Conservation (phyloP, 2,329 filamentous ascomycete species). For the Gnomoniopsis smithogilvyi region DNA sequence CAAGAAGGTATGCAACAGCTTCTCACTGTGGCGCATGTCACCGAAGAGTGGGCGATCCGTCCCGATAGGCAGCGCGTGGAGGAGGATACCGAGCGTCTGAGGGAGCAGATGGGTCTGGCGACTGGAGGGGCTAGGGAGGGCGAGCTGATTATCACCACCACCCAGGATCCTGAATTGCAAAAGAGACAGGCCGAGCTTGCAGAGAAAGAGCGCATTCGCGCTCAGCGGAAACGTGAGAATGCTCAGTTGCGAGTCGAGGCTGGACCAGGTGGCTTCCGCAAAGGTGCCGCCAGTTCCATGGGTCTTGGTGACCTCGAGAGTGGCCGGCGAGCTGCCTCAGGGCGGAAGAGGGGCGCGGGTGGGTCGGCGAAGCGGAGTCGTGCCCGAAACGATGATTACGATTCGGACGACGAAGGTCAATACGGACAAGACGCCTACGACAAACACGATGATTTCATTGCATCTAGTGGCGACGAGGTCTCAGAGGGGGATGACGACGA, state of each 20-base stretch:
- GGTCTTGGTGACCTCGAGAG: slow-evolving; percentile 62
- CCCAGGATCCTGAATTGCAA: slow-evolving; percentile 71
- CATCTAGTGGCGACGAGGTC: slow-evolving; percentile 68
- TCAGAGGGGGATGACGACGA: slow-evolving; percentile 58
- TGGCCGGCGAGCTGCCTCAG: slow-evolving; percentile 44
- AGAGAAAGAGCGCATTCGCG: slow-evolving; percentile 70
- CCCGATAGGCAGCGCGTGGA: slow-evolving; percentile 44
- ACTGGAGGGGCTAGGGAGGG: slow-evolving; percentile 39
- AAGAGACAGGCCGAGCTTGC: slow-evolving; percentile 70
- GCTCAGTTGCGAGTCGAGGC: slow-evolving; percentile 63
- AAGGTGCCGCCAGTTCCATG: slow-evolving; percentile 57
- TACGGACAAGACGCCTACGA: slow-evolving; percentile 73
- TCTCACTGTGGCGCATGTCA: slow-evolving; percentile 72
- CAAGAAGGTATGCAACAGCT: slow-evolving; percentile 66
- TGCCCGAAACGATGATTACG: slow-evolving; percentile 61
- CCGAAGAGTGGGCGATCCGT: slow-evolving; percentile 66
- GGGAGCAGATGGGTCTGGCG: slow-evolving; percentile 62
- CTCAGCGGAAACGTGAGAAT: slow-evolving; percentile 64
- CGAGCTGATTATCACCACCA: slow-evolving; percentile 67
- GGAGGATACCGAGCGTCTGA: slow-evolving; percentile 63
- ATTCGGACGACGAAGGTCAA: slow-evolving; percentile 71
- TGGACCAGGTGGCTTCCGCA: slow-evolving; percentile 44
- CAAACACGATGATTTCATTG: slow-evolving; percentile 75
- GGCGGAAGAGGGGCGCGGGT: slow-evolving; percentile 52
- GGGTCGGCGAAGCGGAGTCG: slow-evolving; percentile 34